Conservation (phyloP, 2,329 filamentous ascomycete species). For the Epichloe hybrida region DNA sequence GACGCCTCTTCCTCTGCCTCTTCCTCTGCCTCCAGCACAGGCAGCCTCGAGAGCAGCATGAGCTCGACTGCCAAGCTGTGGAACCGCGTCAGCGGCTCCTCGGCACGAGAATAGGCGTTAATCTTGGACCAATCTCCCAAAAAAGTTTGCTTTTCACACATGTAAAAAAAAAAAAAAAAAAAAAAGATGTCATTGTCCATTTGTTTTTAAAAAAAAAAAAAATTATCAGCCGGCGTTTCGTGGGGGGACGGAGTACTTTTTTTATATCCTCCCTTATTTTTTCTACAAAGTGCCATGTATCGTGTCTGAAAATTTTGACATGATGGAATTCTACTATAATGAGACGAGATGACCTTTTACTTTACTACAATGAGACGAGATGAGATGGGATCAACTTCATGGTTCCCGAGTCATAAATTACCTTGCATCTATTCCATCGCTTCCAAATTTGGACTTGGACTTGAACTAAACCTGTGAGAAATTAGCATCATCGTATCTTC, state of each 20-base stretch:
- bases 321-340: background rate
- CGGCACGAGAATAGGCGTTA: slow-evolving; percentile 15
- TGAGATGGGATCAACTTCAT: too few species aligned
- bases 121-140: too few species aligned
- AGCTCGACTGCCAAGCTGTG: slow-evolving; percentile 20
- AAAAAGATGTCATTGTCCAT: too few species aligned
- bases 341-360: background rate
- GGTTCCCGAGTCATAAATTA: too few species aligned
- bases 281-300: background rate
- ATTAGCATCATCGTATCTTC: too few species aligned
- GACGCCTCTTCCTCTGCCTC: slow-evolving; percentile 16
- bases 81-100: slow-evolving; percentile 20
- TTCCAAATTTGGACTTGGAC: too few species aligned
- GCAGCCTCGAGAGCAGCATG: slow-evolving; percentile 23
- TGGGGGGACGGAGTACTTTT: slow-evolving; percentile 4
- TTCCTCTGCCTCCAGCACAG: slow-evolving; percentile 14
- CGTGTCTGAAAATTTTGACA: background rate
- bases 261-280: slow-evolving; percentile 23
- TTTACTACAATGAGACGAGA: background rate
- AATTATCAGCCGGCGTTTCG: slow-evolving; percentile 14
- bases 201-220: too few species aligned
- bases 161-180: background rate
- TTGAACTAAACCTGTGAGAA: too few species aligned
- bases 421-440: too few species aligned
- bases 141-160: background rate